These are phyloP conservation scores for Neurospora sublineolata DNA, from an alignment of 495 filamentous ascomycete genomes.

Conservation along the genomic window DNA sequence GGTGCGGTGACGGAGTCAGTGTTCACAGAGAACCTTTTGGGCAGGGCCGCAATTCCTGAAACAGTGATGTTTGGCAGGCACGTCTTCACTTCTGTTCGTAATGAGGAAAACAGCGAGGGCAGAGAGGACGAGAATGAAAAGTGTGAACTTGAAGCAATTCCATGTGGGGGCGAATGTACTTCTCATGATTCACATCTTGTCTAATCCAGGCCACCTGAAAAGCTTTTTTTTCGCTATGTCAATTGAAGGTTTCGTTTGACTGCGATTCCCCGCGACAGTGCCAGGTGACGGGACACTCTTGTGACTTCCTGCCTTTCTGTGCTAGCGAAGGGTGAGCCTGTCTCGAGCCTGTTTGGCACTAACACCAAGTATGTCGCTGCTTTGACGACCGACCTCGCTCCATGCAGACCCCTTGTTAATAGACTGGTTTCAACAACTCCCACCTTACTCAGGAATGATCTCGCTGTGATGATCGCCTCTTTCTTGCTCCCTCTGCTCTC, in stretches of 20 bases:
- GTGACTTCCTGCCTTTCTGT: background rate
- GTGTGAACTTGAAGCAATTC: background rate
- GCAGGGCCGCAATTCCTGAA: background rate
- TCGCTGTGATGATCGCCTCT: background rate
- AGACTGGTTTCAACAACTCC: background rate
- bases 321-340: background rate
- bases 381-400: background rate
- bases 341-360: background rate
- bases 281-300: background rate
- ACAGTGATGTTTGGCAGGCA: background rate
- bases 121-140: background rate
- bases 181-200: background rate
- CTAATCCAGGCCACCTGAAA: background rate
- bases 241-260: background rate
- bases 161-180: background rate
- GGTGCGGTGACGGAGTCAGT: background rate
- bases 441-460: background rate
- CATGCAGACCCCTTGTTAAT: background rate
- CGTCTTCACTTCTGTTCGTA: background rate
- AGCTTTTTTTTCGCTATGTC: background rate
- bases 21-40: background rate
- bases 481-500: background rate
- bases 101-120: background rate
- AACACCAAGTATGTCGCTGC: background rate
- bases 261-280: background rate